phyloP scores from a whole-genome alignment of 345 rosid genomes.

The Ceriops tagal region DNA sequence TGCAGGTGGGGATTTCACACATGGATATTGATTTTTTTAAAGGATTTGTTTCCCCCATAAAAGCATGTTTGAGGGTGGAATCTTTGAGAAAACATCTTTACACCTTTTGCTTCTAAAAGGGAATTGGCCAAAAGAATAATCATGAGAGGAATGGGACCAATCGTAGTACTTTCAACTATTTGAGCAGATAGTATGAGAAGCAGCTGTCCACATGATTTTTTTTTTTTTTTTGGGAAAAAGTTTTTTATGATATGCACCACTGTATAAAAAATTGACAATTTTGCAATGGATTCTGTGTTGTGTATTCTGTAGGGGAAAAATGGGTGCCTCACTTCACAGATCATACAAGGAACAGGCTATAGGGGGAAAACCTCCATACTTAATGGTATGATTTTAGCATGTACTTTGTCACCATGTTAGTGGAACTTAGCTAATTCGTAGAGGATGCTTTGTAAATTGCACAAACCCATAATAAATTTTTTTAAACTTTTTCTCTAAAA shows the following conservation, averaged over 20 bases:
- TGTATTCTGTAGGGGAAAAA: slow-evolving; percentile 59
- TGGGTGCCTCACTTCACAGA: slow-evolving; percentile 72
- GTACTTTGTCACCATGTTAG: neutral
- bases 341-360: slow-evolving; percentile 37
- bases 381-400: slow-evolving; percentile 37
- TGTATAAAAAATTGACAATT: neutral
- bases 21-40: too few relatives aligned
- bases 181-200: too few relatives aligned
- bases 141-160: neutral
- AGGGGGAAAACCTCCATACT: slow-evolving; percentile 69
- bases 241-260: too few relatives aligned
- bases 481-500: neutral
- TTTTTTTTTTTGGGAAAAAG: too few relatives aligned
- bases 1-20: too few relatives aligned
- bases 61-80: too few relatives aligned
- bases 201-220: too few relatives aligned
- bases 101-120: neutral
- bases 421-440: neutral
- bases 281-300: neutral
- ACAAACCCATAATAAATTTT: neutral
- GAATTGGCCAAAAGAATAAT: neutral
- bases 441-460: neutral
- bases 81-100: too few relatives aligned
- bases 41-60: too few relatives aligned
- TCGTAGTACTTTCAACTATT: too few relatives aligned